Conservation (phyloP, 2,329 filamentous ascomycete genomes). For the Exserohilum turcica region DNA sequence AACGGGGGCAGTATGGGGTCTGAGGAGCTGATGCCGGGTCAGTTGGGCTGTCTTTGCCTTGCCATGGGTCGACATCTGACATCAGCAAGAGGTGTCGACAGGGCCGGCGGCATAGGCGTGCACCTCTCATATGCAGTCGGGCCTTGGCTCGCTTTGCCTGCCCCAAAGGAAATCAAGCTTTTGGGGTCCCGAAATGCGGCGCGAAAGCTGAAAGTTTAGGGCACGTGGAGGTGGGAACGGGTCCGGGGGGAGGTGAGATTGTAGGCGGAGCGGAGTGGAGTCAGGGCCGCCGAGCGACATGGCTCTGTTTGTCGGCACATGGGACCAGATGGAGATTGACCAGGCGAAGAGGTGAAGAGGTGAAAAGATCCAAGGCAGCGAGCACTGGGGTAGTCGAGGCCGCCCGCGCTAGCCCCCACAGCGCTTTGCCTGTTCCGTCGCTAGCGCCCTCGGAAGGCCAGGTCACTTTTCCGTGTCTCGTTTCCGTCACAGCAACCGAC, state of each 20-base stretch:
- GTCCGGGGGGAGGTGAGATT: not conserved
- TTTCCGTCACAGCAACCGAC: not conserved
- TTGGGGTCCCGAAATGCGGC: not conserved
- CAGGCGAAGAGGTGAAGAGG: no score
- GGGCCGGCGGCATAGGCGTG: not conserved
- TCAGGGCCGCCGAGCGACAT: not conserved
- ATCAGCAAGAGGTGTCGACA: not conserved
- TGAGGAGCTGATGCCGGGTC: not conserved
- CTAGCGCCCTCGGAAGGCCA: not conserved
- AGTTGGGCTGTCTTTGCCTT: not conserved
- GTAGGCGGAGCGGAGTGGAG: not conserved
- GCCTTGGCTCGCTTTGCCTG: not conserved
- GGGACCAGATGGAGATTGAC: not conserved
- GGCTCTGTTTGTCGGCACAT: not conserved
- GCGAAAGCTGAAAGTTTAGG: not conserved
- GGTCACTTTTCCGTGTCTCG: not conserved
- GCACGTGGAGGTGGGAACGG: not conserved
- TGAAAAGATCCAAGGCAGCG: not conserved
- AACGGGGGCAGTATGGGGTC: no score
- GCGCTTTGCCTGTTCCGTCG: not conserved
- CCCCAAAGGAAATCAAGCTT: not conserved
- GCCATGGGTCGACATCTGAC: not conserved
- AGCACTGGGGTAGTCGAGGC: not conserved
- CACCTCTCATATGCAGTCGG: not conserved
- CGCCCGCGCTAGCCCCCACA: not conserved